Conservation (phyloP, 345 rosid species). For the Sonneratia caseolaris region DNA sequence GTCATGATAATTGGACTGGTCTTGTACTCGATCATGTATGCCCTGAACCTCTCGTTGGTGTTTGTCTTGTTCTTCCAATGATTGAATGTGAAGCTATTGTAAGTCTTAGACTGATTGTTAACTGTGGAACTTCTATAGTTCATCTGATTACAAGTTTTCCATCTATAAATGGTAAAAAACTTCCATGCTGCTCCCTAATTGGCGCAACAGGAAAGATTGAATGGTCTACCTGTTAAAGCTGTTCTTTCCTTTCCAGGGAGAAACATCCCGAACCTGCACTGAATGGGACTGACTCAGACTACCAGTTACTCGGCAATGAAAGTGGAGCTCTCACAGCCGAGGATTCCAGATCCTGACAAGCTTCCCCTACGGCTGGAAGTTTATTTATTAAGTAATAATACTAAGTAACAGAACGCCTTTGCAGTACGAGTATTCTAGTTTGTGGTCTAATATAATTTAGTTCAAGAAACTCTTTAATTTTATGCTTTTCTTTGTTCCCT, state of each 20-base stretch:
- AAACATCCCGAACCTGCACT: background rate
- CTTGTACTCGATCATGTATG: constrained; percentile 34
- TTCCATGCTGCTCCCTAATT: no score
- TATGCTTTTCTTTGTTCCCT: background rate
- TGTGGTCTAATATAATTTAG: background rate
- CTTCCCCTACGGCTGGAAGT: no score
- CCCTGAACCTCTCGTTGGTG: constrained; percentile 2
- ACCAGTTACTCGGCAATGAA: no score
- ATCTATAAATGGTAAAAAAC: no score
- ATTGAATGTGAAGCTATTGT: background rate
- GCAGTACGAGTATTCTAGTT: no score
- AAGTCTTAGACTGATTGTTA: background rate
- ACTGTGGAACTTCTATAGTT: background rate
- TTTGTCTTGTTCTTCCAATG: background rate
- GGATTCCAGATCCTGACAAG: no score
- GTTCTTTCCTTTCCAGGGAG: constrained; percentile 1
- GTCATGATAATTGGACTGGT: constrained; percentile 32
- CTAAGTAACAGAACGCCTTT: no score
- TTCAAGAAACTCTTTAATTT: background rate
- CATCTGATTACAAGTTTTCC: no score
- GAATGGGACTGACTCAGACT: no score
- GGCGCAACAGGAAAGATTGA: no score
- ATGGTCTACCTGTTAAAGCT: background rate
- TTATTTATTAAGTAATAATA: no score
- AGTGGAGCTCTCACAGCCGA: no score